Conservation (phyloP, 306 rosid genomes). For the Prunus mira region DNA sequence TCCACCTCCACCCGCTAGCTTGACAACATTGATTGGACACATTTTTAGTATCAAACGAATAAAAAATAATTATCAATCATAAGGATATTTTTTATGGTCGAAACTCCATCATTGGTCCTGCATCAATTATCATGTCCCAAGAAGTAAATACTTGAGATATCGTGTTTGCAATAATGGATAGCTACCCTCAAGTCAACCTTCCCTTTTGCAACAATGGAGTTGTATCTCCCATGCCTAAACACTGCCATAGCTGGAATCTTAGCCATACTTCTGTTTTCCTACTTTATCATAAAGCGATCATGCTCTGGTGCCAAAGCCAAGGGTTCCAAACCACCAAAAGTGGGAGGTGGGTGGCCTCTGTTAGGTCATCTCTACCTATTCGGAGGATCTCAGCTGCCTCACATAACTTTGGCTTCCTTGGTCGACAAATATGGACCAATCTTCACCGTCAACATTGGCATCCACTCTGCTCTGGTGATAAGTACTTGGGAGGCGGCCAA, state of each 20-base stretch:
- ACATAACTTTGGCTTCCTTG: conserved; percentile 41
- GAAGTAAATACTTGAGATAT: too few relatives aligned
- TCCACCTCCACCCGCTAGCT: too few relatives aligned
- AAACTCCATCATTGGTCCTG: too few relatives aligned
- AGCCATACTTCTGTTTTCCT: conserved; percentile 20
- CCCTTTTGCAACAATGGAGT: neutral
- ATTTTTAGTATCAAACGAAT: too few relatives aligned
- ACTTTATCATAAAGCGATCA: neutral
- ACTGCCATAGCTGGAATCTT: neutral
- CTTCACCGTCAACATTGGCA: conserved; percentile 31
- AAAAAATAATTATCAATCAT: too few relatives aligned
- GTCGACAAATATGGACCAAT: conserved; percentile 40
- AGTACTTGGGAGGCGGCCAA: conserved; percentile 37
- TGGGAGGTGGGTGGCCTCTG: conserved; percentile 62
- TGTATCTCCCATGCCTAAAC: neutral
- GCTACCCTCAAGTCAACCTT: neutral
- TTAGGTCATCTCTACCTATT: conserved; percentile 57
- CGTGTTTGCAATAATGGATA: neutral
- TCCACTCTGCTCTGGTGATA: conserved; percentile 25
- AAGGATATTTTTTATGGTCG: too few relatives aligned
- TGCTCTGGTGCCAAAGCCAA: neutral
- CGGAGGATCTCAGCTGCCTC: conserved; percentile 29
- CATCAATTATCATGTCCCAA: too few relatives aligned
- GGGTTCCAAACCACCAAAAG: conserved; percentile 34
- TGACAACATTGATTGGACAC: too few relatives aligned